Evolutionary conservation across 2,329 filamentous ascomycete species (phyloP).

Genomic region (Nigrospora sphaerica): DNA sequence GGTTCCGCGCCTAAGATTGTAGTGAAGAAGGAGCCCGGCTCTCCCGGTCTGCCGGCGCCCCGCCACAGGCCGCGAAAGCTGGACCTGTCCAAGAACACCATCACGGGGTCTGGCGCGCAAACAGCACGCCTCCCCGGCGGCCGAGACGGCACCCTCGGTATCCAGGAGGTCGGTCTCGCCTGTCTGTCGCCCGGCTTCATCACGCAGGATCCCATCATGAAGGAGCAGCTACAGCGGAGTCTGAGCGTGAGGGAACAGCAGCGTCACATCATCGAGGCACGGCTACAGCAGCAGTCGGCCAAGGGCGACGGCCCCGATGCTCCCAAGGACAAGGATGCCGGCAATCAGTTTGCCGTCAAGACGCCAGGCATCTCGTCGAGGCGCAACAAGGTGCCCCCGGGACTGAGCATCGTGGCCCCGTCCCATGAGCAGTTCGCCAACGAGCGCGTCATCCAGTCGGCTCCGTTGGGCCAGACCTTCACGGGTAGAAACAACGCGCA

Average conservation of each 20-base stretch:
- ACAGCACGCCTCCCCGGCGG: conserved; percentile 72
- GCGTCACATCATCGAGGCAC: conserved; percentile 86
- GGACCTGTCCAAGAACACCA: conserved; percentile 63
- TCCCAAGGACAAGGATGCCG: conserved; percentile 43
- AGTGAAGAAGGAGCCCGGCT: conserved; percentile 93
- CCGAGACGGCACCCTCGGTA: conserved; percentile 68
- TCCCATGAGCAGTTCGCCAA: conserved; percentile 87
- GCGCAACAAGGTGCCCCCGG: conserved; percentile 76
- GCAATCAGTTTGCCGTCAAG: conserved; percentile 51
- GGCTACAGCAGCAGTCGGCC: conserved; percentile 81
- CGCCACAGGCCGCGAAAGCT: conserved; percentile 71
- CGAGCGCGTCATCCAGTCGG: conserved; percentile 94
- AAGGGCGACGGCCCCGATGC: conserved; percentile 60
- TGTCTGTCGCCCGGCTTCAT: conserved; percentile 94
- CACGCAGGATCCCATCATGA: conserved; percentile 93
- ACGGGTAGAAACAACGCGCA: conserved; percentile 79
- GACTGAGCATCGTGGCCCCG: conserved; percentile 89
- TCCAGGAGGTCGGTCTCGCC: conserved; percentile 88
- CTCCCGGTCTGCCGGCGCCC: conserved; percentile 64
- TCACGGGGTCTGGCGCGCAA: conserved; percentile 41
- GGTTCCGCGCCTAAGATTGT: conserved; percentile 64
- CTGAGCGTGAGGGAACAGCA: conserved; percentile 91
- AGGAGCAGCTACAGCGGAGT: conserved; percentile 90
- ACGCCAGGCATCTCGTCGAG: conserved; percentile 64
- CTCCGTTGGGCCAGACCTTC: conserved; percentile 89